These are phyloP conservation scores for Colletotrichum sp. DNA, from an alignment of 2,329 filamentous ascomycete species.

Conservation along the genomic window DNA sequence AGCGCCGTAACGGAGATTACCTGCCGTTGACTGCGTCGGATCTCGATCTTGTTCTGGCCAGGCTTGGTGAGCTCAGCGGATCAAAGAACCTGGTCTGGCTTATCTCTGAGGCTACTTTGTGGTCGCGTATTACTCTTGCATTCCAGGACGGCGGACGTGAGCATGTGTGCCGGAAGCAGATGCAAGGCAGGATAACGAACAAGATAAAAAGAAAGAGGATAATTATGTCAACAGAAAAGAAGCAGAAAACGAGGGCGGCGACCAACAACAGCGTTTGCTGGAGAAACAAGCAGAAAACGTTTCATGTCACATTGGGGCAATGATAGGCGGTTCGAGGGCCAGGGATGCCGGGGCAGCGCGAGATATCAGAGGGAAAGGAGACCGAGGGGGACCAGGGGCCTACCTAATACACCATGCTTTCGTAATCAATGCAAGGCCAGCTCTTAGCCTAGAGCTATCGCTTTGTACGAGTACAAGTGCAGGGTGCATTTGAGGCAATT, in stretches of 20 bases:
- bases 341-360: conserved; percentile 3
- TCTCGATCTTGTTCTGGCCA: background rate
- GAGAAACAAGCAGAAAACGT: conserved; percentile 4
- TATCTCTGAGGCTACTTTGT: background rate
- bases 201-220: background rate
- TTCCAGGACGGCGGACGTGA: background rate
- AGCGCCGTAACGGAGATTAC: background rate
- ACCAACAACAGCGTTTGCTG: background rate
- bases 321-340: background rate
- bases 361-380: background rate
- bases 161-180: background rate
- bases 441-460: background rate
- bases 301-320: conserved; percentile 11
- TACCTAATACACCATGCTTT: background rate
- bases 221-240: background rate
- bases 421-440: background rate
- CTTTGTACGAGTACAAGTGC: background rate
- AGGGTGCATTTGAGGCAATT: background rate
- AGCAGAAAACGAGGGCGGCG: background rate
- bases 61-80: background rate
- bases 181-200: background rate
- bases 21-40: background rate
- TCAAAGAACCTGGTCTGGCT: background rate
- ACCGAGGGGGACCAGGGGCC: background rate
- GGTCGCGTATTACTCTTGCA: background rate